Percentiles rank a stretch among this genome's conserved stretches.
Conservation (phyloP, 2,329 filamentous ascomycete species). For the Rugonectria rugulosa region DNA sequence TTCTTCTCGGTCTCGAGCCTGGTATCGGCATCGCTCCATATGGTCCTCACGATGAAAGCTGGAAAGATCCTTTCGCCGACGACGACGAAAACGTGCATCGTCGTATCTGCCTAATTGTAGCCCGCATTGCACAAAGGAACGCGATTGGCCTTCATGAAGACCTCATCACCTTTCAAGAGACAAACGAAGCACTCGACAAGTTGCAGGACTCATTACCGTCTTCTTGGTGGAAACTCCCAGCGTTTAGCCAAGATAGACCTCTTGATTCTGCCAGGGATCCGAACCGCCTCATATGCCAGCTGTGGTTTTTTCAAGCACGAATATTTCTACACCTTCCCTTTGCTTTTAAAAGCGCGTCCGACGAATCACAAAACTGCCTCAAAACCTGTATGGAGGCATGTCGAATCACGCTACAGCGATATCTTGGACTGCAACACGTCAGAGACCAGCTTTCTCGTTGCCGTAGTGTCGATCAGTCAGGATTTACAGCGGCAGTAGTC, state of each 20-base stretch:
- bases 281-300: slow-evolving; percentile 20
- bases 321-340: slow-evolving; percentile 18
- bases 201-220: slow-evolving; percentile 11
- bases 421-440: slow-evolving; percentile 17
- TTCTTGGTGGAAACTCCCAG: slow-evolving; percentile 23
- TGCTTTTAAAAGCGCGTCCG: slow-evolving; percentile 8
- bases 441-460: slow-evolving; percentile 20
- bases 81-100: slow-evolving; percentile 20
- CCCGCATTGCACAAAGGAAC: slow-evolving; percentile 24
- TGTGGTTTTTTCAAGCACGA: slow-evolving; percentile 25
- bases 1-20: slow-evolving; percentile 24
- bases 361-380: slow-evolving; percentile 2
- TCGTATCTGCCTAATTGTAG: slow-evolving; percentile 13
- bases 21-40: slow-evolving; percentile 12
- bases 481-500: slow-evolving; percentile 9
- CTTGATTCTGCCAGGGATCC: slow-evolving; percentile 17
- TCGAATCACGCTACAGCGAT: slow-evolving; percentile 22
- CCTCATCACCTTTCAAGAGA: background rate
- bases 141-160: slow-evolving; percentile 11
- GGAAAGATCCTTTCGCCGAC: slow-evolving; percentile 17
- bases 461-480: slow-evolving; percentile 20
- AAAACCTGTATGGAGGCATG: slow-evolving; percentile 19
- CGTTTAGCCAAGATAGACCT: slow-evolving; percentile 12
- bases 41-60: slow-evolving; percentile 15
- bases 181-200: slow-evolving; percentile 11